Evolutionary conservation across 495 filamentous ascomycete species (phyloP).

Genomic region (Aspergillus funiculosus): DNA sequence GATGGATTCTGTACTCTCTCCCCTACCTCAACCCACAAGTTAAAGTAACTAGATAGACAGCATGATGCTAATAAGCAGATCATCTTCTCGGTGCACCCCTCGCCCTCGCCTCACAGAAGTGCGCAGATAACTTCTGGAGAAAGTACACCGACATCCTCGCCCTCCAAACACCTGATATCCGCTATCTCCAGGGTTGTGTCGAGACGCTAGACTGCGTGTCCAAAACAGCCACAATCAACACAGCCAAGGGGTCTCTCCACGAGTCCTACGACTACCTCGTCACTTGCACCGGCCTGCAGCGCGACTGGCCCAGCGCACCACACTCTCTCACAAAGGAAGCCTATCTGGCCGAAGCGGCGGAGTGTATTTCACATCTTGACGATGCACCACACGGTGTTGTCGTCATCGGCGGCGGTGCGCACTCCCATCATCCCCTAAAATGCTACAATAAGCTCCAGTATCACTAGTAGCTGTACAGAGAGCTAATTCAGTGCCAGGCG

Average conservation of each 20-base stretch:
- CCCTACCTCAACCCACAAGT: background rate
- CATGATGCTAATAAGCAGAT: constrained; percentile 23
- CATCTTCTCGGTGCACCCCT: constrained; percentile 63
- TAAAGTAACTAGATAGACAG: too few species aligned
- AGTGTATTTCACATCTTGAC: constrained; percentile 14
- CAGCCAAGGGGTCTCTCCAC: constrained; percentile 17
- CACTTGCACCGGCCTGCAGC: constrained; percentile 53
- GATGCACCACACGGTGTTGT: constrained; percentile 44
- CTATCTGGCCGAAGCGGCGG: constrained; percentile 50
- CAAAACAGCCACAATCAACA: constrained; percentile 45
- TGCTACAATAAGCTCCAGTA: too few species aligned
- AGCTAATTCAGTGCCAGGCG: too few species aligned
- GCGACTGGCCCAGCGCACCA: constrained; percentile 59
- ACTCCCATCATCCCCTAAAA: constrained; percentile 16
- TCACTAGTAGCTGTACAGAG: too few species aligned
- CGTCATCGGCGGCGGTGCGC: constrained; percentile 49
- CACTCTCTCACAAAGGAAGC: constrained; percentile 46
- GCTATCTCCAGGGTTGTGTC: constrained; percentile 53
- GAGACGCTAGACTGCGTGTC: constrained; percentile 44
- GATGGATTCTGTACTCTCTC: constrained; percentile 58
- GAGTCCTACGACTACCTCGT: constrained; percentile 61
- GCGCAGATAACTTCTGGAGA: constrained; percentile 55
- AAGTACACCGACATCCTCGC: constrained; percentile 55
- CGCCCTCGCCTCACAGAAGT: constrained; percentile 50
- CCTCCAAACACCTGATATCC: constrained; percentile 46